Percentiles rank a stretch among this genome's conserved stretches.
phyloP scores from a whole-genome alignment of 2,329 filamentous ascomycete genomes.

The Sordariomycetes sp. region DNA sequence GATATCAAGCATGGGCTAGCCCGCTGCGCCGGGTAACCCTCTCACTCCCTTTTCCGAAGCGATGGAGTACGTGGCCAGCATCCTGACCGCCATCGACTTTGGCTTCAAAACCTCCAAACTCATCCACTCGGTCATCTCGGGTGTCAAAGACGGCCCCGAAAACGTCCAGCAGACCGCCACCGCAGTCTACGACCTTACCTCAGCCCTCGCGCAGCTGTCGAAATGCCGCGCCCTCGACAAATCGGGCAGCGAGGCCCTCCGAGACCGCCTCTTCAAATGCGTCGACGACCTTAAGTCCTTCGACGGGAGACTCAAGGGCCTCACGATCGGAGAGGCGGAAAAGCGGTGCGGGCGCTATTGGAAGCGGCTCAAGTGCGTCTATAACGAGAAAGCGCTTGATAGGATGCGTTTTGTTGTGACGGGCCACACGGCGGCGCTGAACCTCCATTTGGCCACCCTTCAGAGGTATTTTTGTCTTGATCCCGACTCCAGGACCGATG shows the following conservation, averaged over 20 bases:
- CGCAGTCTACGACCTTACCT: slow-evolving; percentile 3
- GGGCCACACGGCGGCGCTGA: neutral
- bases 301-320: neutral
- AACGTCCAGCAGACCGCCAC: slow-evolving; percentile 3
- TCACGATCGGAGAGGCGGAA: neutral
- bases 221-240: neutral
- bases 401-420: neutral
- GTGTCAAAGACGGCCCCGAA: slow-evolving; percentile 8
- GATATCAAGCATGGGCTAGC: no score
- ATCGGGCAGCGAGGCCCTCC: neutral
- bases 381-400: neutral
- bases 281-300: slow-evolving; percentile 2
- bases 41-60: no score
- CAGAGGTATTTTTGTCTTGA: neutral
- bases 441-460: neutral
- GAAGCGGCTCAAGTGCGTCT: neutral
- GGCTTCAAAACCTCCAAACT: slow-evolving; percentile 7
- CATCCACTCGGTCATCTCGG: slow-evolving; percentile 5
- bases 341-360: neutral
- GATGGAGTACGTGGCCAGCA: slow-evolving; percentile 6
- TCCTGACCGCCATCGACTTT: slow-evolving; percentile 8
- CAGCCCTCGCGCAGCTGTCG: slow-evolving; percentile 5
- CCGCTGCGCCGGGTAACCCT: no score
- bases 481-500: neutral
- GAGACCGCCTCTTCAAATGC: neutral